These are phyloP conservation scores for Ganoderma lucidum DNA, from an alignment of 1,284 basidiomycete species.

Conservation along the genomic window DNA sequence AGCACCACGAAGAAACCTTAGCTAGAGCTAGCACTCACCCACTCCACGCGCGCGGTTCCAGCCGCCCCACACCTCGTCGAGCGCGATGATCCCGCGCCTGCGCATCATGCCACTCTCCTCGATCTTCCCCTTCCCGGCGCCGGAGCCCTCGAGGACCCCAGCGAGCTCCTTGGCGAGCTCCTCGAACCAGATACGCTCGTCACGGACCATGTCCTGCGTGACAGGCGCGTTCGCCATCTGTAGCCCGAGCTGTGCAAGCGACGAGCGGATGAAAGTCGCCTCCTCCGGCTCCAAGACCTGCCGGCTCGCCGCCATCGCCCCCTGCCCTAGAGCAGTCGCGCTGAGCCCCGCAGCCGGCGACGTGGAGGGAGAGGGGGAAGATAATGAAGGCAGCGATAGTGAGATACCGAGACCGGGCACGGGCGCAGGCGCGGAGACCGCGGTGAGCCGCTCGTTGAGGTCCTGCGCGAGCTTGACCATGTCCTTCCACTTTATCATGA, in stretches of 20 bases:
- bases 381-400: constrained; percentile 6
- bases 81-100: constrained; percentile 79
- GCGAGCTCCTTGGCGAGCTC: constrained; percentile 89
- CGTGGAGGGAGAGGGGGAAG: constrained; percentile 17
- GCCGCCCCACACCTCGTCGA: constrained; percentile 97
- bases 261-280: constrained; percentile 87
- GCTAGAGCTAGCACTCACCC: constrained; percentile 57
- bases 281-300: constrained; percentile 70
- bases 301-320: neutral
- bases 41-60: constrained; percentile 98
- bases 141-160: constrained; percentile 68
- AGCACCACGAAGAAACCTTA: neutral
- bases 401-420: constrained; percentile 28
- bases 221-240: constrained; percentile 81
- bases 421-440: constrained; percentile 51
- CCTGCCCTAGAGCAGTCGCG: neutral
- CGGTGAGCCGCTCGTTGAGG: constrained; percentile 85
- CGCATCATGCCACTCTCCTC: constrained; percentile 70
- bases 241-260: constrained; percentile 89
- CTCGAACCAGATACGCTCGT: constrained; percentile 83
- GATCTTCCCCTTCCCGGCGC: constrained; percentile 31
- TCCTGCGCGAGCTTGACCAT: constrained; percentile 93
- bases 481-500: constrained; percentile 92
- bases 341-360: constrained; percentile 8
- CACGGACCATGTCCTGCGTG: constrained; percentile 90